A percentile compares a stretch with the other conserved stretches of the same genome.
These are phyloP conservation scores for Penicillium fuscoglaucum DNA, from an alignment of 2,329 filamentous ascomycete genomes.

Conservation along the genomic window DNA sequence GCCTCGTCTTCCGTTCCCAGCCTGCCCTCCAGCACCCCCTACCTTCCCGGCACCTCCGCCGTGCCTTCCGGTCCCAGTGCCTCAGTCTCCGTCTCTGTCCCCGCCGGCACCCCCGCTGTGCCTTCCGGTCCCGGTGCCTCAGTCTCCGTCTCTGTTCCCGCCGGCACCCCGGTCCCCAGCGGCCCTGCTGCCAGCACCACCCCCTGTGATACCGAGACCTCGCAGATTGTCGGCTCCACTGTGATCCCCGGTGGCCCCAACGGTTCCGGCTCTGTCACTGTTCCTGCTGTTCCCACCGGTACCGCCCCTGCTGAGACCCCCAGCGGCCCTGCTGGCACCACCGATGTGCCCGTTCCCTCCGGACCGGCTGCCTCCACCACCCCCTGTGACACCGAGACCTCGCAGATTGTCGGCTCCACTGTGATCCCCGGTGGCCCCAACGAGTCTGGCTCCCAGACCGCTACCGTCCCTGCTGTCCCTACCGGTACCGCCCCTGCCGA, in stretches of 20 bases:
- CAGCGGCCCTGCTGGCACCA: conserved; percentile 5
- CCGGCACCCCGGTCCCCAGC: neutral
- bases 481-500: conserved; percentile 11
- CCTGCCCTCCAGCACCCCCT: conserved; percentile 18
- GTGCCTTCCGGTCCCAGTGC: conserved; percentile 10
- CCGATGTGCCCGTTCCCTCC: too few relatives aligned
- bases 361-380: neutral
- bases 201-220: conserved; percentile 11
- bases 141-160: neutral
- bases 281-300: conserved; percentile 14
- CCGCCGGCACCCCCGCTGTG: neutral
- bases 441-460: neutral
- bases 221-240: conserved; percentile 8
- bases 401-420: conserved; percentile 7
- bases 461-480: conserved; percentile 10
- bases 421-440: conserved; percentile 5
- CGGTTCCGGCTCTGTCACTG: neutral
- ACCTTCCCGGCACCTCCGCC: conserved; percentile 10
- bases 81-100: neutral
- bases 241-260: conserved; percentile 5
- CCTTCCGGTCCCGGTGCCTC: conserved; percentile 12
- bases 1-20: conserved; percentile 22
- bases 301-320: conserved; percentile 13
- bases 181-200: conserved; percentile 10
- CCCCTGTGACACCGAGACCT: conserved; percentile 12